phyloP scores from a whole-genome alignment of 495 filamentous ascomycete species.

The Durotheca rogersii region DNA sequence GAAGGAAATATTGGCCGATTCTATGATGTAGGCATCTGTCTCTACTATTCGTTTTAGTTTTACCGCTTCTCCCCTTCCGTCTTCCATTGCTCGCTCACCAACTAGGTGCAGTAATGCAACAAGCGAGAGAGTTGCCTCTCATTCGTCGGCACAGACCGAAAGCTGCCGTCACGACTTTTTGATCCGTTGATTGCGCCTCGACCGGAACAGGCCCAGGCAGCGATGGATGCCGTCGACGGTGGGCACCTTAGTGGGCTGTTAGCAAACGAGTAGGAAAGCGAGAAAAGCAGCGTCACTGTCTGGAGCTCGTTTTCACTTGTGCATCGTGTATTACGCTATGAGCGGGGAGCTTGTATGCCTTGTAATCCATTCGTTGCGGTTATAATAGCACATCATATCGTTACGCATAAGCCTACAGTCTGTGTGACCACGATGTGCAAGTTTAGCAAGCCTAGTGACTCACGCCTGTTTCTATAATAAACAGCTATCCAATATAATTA shows the following conservation, averaged over 20 bases:
- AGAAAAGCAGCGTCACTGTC: no score
- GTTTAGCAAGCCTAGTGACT: no score
- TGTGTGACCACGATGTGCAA: no score
- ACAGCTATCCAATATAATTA: no score
- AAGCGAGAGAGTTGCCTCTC: constrained; percentile 64
- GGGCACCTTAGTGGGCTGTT: constrained; percentile 18
- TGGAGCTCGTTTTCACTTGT: no score
- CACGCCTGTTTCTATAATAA: no score
- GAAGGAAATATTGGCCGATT: constrained; percentile 59
- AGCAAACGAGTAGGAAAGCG: constrained; percentile 27
- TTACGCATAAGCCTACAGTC: no score
- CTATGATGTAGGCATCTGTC: constrained; percentile 46
- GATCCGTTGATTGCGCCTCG: constrained; percentile 64
- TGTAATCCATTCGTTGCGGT: no score
- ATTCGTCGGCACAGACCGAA: constrained; percentile 51
- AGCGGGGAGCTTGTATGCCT: no score
- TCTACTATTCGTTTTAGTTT: not conserved
- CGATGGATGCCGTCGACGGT: constrained; percentile 39
- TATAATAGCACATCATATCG: no score
- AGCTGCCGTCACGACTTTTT: constrained; percentile 64
- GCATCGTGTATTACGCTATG: no score
- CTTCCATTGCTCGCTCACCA: constrained; percentile 10
- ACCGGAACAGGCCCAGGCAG: constrained; percentile 55
- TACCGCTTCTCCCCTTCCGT: not conserved
- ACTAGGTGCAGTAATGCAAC: constrained; percentile 50